Percentiles rank a stretch among this genome's conserved stretches.
These are phyloP conservation scores for Phoma sp. DNA, from an alignment of 2,329 filamentous ascomycete species.

Conservation along the genomic window DNA sequence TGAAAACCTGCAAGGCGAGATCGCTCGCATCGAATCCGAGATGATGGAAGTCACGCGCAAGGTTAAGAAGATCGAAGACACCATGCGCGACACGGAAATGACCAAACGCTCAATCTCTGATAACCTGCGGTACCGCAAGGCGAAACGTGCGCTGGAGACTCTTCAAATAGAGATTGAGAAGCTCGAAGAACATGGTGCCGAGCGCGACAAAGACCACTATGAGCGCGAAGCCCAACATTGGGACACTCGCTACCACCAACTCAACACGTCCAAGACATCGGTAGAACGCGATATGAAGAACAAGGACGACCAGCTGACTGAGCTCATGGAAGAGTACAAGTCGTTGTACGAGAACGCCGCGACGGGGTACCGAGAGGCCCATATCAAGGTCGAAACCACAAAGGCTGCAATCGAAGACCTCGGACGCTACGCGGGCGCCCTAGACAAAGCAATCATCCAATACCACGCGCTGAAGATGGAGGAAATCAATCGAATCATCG, in stretches of 20 bases:
- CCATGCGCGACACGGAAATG: constrained; percentile 78
- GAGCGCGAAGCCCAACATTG: constrained; percentile 71
- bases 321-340: constrained; percentile 79
- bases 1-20: constrained; percentile 68
- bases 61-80: constrained; percentile 78
- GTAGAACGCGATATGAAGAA: constrained; percentile 80
- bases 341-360: constrained; percentile 86
- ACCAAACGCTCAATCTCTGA: constrained; percentile 87
- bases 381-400: constrained; percentile 89
- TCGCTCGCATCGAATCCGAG: constrained; percentile 70
- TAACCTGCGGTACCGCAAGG: constrained; percentile 85
- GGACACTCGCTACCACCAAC: constrained; percentile 70
- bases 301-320: constrained; percentile 79
- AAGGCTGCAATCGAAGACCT: constrained; percentile 93
- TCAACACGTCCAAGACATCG: constrained; percentile 74
- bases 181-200: constrained; percentile 79
- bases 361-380: constrained; percentile 79
- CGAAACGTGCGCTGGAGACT: constrained; percentile 69
- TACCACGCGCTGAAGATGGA: constrained; percentile 98
- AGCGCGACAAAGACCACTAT: constrained; percentile 80
- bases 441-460: constrained; percentile 97
- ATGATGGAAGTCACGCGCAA: constrained; percentile 70
- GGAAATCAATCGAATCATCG: constrained; percentile 93
- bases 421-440: constrained; percentile 77
- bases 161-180: constrained; percentile 74